phyloP scores from a whole-genome alignment of 2,329 filamentous ascomycete species.

The Coniochaeta ligniaria region DNA sequence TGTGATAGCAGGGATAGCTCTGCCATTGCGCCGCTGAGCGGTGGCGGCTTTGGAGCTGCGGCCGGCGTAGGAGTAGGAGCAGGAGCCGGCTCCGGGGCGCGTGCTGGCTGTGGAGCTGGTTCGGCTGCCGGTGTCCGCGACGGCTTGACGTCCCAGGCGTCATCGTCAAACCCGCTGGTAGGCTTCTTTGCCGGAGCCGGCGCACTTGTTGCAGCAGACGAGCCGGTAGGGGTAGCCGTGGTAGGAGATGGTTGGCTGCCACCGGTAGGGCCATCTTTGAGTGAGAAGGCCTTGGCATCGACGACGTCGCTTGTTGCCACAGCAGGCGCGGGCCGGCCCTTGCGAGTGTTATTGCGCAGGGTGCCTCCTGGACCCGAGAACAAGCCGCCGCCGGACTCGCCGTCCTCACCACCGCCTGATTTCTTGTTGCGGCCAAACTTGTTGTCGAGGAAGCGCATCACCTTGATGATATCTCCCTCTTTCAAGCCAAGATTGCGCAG shows the following conservation, averaged over 20 bases:
- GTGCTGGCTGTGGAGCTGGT: conserved; percentile 11
- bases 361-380: conserved; percentile 92
- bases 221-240: conserved; percentile 11
- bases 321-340: conserved; percentile 81
- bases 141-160: conserved; percentile 95
- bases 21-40: conserved; percentile 61
- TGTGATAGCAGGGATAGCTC: conserved; percentile 47
- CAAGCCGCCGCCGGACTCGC: conserved; percentile 59
- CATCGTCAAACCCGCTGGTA: conserved; percentile 74
- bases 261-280: conserved; percentile 41
- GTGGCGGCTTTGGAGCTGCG: conserved; percentile 23
- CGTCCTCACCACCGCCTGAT: conserved; percentile 49
- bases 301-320: conserved; percentile 80
- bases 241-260: conserved; percentile 32
- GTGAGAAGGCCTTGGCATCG: conserved; percentile 77
- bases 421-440: conserved; percentile 65
- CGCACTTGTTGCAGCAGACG: conserved; percentile 7
- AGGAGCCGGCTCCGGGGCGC: conserved; percentile 20
- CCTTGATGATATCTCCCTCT: conserved; percentile 92
- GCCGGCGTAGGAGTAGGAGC: conserved; percentile 25
- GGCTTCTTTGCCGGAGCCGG: conserved; percentile 14
- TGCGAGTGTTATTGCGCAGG: conserved; percentile 88
- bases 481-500: conserved; percentile 86
- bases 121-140: conserved; percentile 43
- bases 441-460: conserved; percentile 81